A percentile compares a stretch with the other conserved stretches of the same genome.
Conservation (phyloP, 768 basidiomycete genomes). For the Pleurotus ostreatus region DNA sequence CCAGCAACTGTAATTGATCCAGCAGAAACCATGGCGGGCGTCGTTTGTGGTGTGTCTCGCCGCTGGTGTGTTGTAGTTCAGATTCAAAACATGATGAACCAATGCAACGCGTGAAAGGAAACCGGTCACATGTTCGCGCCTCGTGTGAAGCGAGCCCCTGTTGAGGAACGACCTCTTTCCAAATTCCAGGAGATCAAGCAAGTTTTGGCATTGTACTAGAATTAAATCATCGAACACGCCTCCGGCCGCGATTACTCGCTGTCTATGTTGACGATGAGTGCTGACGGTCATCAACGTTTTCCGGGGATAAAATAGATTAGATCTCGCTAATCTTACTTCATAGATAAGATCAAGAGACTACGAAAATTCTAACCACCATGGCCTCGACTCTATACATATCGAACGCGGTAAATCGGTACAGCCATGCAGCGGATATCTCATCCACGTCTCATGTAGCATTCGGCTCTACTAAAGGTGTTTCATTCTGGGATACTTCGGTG, state of each 20-base stretch:
- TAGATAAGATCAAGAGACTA: neutral
- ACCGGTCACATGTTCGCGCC: conserved; percentile 26
- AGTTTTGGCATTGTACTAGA: too few relatives aligned
- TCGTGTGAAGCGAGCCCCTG: neutral
- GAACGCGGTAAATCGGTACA: conserved; percentile 44
- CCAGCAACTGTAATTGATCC: conserved; percentile 89
- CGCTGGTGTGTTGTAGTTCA: conserved; percentile 25
- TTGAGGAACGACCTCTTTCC: too few relatives aligned
- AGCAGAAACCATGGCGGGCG: conserved; percentile 64
- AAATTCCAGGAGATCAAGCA: too few relatives aligned
- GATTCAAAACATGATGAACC: conserved; percentile 11
- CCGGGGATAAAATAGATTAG: conserved; percentile 2
- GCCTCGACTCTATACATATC: conserved; percentile 36
- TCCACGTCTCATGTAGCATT: conserved; percentile 39
- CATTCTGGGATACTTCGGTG: conserved; percentile 42
- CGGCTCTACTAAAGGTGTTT: conserved; percentile 41
- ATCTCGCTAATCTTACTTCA: neutral
- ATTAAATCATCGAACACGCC: too few relatives aligned
- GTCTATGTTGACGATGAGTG: too few relatives aligned
- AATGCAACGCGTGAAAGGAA: conserved; percentile 20
- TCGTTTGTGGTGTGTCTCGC: conserved; percentile 12
- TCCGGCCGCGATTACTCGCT: too few relatives aligned
- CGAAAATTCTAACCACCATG: conserved; percentile 13
- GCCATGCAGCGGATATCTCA: conserved; percentile 45
- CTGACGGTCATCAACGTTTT: neutral